Base-by-base conservation (phyloP, 2,329 filamentous ascomycete genomes). In the Hirsutella minnesotensis region DNA sequence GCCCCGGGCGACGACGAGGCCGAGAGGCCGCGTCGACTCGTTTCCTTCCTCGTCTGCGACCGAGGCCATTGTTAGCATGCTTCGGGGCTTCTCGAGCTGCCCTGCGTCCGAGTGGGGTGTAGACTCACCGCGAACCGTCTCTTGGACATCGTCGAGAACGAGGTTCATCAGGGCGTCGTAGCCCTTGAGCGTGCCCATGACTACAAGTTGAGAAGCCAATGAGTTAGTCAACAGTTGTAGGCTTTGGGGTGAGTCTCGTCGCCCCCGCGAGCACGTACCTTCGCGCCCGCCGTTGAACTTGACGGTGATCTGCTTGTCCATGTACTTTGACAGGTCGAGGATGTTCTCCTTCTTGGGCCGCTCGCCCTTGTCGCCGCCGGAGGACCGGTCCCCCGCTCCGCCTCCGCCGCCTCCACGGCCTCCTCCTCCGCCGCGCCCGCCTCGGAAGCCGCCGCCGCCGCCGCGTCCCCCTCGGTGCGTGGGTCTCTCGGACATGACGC, bases 271-370 rank as follows among this genome's bases (percentile, higher is more conserved):
- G n/a, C n/a, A n/a, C 73, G 47, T 59, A 92, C 88, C 86, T 72
- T 95, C 88, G 47, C 90, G 72, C 1, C 92, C 92, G 35, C 92
- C 92, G 58, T 87, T 95, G 64, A 98, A 96, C 67, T 96, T 96
- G 60, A 98, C 89, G 9, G 77, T 84, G 53, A 98, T 87, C 59
- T 83, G 76, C 76, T 95, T 94, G 65, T 98, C 88, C 83, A 95
- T 88, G 65, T 96, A 98, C 69, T 95, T 95, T 60, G 74, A 79
- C 56, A 98, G 66, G 59, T 98, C 90, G 42, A 98, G 77, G 56
- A 98, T 98, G 63, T 95, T 96, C 67, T 98, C 92, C 73, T 96
- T 96, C 79, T 95, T 95, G 47, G 88, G 86, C 55, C 82, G 78
- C 66, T 94, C 86, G 52, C 74, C 67, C 47, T 75, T 61, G 39